Evolutionary conservation across 495 filamentous ascomycete genomes (phyloP).

Genomic region (Parmelia sp.): DNA sequence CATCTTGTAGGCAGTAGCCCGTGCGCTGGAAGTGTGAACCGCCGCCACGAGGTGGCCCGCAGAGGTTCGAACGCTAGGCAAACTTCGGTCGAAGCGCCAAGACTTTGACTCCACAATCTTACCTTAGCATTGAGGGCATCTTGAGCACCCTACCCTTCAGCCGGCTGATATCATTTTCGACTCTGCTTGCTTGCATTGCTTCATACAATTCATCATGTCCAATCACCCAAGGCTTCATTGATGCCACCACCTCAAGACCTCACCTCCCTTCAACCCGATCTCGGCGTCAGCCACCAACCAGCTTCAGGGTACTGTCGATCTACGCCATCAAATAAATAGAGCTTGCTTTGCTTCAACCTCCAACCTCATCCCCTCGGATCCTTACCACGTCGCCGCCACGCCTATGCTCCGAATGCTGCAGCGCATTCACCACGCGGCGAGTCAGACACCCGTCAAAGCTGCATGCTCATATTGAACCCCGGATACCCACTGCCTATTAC

Average conservation of each 20-base stretch:
- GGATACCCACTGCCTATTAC: not conserved
- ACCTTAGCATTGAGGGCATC: not conserved
- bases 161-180: not conserved
- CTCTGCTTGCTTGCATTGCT: not conserved
- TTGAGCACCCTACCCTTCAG: not conserved
- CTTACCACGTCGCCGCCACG: not conserved
- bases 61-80: conserved; percentile 2
- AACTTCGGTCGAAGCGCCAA: conserved; percentile 1
- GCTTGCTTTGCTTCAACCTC: conserved; percentile 6
- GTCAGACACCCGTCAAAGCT: conserved; percentile 2
- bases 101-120: conserved; percentile 5
- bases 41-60: conserved; percentile 3
- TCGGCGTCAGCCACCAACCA: conserved; percentile 5
- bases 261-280: not conserved
- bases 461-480: conserved; percentile 1
- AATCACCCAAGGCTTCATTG: not conserved
- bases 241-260: not conserved
- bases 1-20: not conserved
- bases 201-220: not conserved
- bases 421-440: not conserved
- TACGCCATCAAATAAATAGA: conserved; percentile 4
- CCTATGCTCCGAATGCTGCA: not conserved
- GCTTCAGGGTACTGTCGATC: conserved; percentile 2
- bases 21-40: conserved; percentile 1
- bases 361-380: not conserved